Evolutionary conservation across 495 filamentous ascomycete genomes (phyloP), one percentile per base, ranked within the genome.

Genomic region (Penicillium turbatum): DNA sequence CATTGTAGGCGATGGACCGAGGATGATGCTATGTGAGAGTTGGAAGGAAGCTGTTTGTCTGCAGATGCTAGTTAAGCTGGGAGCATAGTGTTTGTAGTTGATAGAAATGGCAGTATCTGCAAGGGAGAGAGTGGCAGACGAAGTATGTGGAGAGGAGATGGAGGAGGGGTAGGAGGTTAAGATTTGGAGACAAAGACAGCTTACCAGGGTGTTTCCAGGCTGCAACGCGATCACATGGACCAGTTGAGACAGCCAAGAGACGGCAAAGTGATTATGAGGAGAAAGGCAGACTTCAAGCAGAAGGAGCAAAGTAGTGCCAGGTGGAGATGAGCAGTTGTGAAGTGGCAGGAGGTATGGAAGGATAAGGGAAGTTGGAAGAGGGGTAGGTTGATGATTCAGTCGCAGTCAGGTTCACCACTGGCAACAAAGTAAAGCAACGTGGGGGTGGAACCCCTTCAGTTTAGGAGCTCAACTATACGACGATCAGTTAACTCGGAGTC

Each of bases 331-430:
- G 24, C 7, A 39, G 35, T 17, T 8, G 34, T 46, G 12, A 49
- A 16, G 16, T 7, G 19, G 15, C 19, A 36, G 35, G 29, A 21
- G 34, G 19, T 49, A 35, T 39, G n/a, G 38, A 44, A 54, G 50
- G 53, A 37, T 52, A 57, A 48, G 46, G 46, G 29, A 51, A 54
- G 51, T 2, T 24, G 21, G 56, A 50, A 52, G 61, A 64, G 59
- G 63, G 64, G 64, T 66, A 65, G 56, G 54, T 52, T 59, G 56
- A 64, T 67, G 59, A 61, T 59, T 58, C 61, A 57, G 57, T 53
- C 48, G 41, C 49, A 49, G 56, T 61, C 38, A 39, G 47, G 47
- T 49, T 49, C 47, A 49, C 47, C 47, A 34, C 47, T 49, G 47
- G 15, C 47, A 37, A 30, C 53, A 54, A 57, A 57, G 52, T 4